Base-by-base conservation (phyloP, 306 rosid genomes). In the Oxytropis ochrocephala region DNA sequence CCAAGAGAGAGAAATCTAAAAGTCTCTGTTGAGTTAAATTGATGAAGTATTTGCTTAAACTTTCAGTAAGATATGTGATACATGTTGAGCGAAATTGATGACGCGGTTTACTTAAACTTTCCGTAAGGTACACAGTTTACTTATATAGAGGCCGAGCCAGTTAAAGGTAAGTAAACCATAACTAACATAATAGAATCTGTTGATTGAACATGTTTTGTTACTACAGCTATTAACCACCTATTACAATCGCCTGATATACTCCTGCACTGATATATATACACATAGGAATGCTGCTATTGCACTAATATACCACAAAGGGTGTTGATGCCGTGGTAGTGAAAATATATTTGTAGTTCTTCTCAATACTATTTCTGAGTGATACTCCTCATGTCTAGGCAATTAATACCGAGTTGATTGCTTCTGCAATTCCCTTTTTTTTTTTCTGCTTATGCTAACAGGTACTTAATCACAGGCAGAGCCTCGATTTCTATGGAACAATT, bases 401-500 rank as follows among this genome's bases (percentile, higher is more conserved):
- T 63, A 43, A 8, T 77, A 49, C 47, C 38, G 18, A 18, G 30
- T 56, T 63, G 72, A 52, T 70, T 29, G 56, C 70, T 65, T 64
- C 53, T 56, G 75, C 48, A 55, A n/a, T n/a, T n/a, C n/a, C n/a
- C n/a, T n/a, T 52, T 68, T 55, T 67, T 32, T 39, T 66, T 58
- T 75, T 78, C 36, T 59, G 64, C 82, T 67, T 39, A 75, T 65
- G 42, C 72, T 66, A 69, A 48, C 36, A 73, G 56, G 43, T 74
- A 50, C 57, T 76, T 75, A 74, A 64, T 79, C 54, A 56, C 95
- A 94, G 97, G 95, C 97, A 72, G 98, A 94, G 81, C 97, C 98
- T 70, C 82, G 97, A 78, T 94, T 88, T 82, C 85, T 94, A 11
- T 94, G 99, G 97, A 94, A 94, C 88, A 94, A 87, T 75, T 94